These are phyloP conservation scores for Boletus tylopilopsis DNA, from an alignment of 768 basidiomycete genomes.

Conservation along the genomic window DNA sequence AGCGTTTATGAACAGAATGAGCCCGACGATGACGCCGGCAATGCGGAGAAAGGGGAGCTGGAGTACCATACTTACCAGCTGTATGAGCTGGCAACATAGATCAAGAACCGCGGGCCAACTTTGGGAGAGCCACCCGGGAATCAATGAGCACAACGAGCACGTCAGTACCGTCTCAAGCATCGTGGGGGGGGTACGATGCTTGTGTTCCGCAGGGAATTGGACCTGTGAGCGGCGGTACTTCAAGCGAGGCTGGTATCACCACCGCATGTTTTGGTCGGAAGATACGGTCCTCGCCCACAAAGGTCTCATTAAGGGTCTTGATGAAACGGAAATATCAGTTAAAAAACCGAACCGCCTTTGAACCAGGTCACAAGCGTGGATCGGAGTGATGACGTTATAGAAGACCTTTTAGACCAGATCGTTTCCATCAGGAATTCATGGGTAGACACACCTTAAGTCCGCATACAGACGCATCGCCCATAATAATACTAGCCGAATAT, in stretches of 20 bases:
- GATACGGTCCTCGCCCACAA: too few species aligned
- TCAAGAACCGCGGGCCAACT: not conserved
- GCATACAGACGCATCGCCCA: too few species aligned
- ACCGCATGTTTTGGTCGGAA: too few species aligned
- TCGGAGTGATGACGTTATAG: too few species aligned
- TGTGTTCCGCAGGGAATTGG: not conserved
- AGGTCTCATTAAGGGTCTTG: not conserved
- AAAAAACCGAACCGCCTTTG: too few species aligned
- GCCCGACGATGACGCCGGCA: not conserved
- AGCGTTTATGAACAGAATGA: constrained; percentile 11
- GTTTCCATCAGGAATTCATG: too few species aligned
- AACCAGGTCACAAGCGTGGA: too few species aligned
- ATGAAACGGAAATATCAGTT: too few species aligned
- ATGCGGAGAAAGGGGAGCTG: not conserved
- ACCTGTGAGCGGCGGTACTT: not conserved
- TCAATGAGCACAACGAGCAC: constrained; percentile 5
- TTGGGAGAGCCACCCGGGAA: not conserved
- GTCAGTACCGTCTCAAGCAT: not conserved
- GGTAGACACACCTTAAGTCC: too few species aligned
- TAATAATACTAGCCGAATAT: too few species aligned
- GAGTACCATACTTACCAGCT: not conserved
- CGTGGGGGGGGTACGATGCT: not conserved
- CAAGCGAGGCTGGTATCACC: too few species aligned
- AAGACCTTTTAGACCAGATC: too few species aligned
- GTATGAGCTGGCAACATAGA: not conserved